Evolutionary conservation across 1,139 yeast species (phyloP).

Genomic region (Lodderomyces orthopsilosis): DNA sequence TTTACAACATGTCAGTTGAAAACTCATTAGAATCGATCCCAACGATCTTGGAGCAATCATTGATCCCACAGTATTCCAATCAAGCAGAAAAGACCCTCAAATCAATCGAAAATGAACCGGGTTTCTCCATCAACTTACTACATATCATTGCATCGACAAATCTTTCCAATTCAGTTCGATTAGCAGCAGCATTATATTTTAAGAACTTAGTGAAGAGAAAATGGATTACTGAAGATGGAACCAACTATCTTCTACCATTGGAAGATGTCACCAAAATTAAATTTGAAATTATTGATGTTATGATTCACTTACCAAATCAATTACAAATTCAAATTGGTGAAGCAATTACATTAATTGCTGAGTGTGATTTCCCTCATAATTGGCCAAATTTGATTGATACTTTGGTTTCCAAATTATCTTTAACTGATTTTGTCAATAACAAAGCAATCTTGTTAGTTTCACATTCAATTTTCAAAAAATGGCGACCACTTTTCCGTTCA

Average conservation of each 20-base stretch:
- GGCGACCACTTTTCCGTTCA: conserved; percentile 93
- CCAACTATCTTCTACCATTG: conserved; percentile 54
- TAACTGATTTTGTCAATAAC: conserved; percentile 68
- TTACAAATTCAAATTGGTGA: conserved; percentile 92
- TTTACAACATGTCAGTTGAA: conserved; percentile 9
- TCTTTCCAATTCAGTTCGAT: conserved; percentile 55
- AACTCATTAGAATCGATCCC: conserved; percentile 44
- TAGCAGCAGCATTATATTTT: conserved; percentile 89
- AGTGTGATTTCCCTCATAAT: conserved; percentile 87
- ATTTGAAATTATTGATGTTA: conserved; percentile 70
- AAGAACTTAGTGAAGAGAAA: conserved; percentile 80
- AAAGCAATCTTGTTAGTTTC: conserved; percentile 89
- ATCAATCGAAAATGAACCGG: conserved; percentile 60
- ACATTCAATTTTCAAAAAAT: conserved; percentile 91
- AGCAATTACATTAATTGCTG: conserved; percentile 88
- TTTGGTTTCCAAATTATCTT: conserved; percentile 61
- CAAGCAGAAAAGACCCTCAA: conserved; percentile 60
- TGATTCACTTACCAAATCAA: conserved; percentile 74
- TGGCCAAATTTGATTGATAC: conserved; percentile 84
- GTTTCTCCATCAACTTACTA: conserved; percentile 72
- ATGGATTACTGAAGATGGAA: conserved; percentile 90
- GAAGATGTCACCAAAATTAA: conserved; percentile 71
- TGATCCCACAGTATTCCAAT: conserved; percentile 52
- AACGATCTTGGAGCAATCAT: conserved; percentile 47
- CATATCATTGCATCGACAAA: conserved; percentile 71